These are phyloP conservation scores for Penicillium cosmopolitanum DNA, from an alignment of 495 filamentous ascomycete species.

Conservation along the genomic window DNA sequence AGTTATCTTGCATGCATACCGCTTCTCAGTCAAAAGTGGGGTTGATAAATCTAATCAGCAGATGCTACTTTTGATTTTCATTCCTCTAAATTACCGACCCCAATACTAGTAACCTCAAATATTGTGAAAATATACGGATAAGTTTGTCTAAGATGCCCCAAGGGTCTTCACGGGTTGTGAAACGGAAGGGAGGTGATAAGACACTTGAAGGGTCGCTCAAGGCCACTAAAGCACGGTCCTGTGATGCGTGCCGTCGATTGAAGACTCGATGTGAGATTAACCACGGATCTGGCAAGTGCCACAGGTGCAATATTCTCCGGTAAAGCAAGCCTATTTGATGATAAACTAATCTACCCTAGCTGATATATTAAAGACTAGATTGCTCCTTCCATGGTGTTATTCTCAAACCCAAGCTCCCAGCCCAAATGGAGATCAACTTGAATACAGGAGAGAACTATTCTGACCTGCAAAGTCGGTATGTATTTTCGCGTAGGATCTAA, in stretches of 20 bases:
- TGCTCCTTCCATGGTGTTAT: background rate
- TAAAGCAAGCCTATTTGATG: background rate
- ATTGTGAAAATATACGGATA: background rate
- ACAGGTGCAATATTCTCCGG: constrained; percentile 2
- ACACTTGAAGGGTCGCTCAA: background rate
- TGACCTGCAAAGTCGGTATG: background rate
- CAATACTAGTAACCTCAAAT: too few species aligned
- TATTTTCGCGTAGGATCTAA: background rate
- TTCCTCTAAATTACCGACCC: too few species aligned
- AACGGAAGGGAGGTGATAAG: background rate
- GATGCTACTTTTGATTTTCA: too few species aligned
- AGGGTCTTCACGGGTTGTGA: background rate
- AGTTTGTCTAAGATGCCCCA: background rate
- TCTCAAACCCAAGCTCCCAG: background rate
- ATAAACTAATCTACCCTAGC: background rate
- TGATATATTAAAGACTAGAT: background rate
- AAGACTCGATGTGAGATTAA: constrained; percentile 3
- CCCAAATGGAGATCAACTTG: background rate
- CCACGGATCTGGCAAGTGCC: background rate
- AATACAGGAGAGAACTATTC: background rate
- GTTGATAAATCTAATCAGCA: background rate
- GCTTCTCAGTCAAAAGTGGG: background rate
- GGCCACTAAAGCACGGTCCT: background rate
- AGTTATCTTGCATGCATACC: too few species aligned
- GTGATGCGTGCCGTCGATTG: background rate